Conservation (phyloP, 1,284 basidiomycete species). For the Pseudozyma flocculosa region DNA sequence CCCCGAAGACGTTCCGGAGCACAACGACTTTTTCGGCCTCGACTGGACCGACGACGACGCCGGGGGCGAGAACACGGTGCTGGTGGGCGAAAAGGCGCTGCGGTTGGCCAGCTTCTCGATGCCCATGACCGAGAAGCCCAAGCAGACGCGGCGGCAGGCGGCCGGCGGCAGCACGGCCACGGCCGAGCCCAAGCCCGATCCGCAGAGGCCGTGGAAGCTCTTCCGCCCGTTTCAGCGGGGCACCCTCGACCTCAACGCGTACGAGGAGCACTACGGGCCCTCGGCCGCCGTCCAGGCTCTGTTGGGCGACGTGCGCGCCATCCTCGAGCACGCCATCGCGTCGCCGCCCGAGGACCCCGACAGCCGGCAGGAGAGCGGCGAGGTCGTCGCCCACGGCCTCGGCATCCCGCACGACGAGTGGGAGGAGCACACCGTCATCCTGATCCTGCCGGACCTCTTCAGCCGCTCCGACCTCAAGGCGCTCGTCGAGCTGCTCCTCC, state of each 20-base stretch:
- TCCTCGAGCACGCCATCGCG: slow-evolving; percentile 49
- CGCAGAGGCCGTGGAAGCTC: slow-evolving; percentile 41
- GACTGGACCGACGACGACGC: slow-evolving; percentile 46
- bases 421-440: slow-evolving; percentile 70
- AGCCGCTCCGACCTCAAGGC: slow-evolving; percentile 80
- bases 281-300: slow-evolving; percentile 41
- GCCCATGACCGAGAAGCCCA: slow-evolving; percentile 29
- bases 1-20: slow-evolving; percentile 48
- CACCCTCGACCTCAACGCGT: slow-evolving; percentile 45
- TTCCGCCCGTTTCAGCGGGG: slow-evolving; percentile 52
- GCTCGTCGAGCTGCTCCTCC: slow-evolving; percentile 73
- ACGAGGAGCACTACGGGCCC: slow-evolving; percentile 45
- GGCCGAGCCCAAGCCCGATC: slow-evolving; percentile 9
- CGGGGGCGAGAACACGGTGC: slow-evolving; percentile 28
- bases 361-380: slow-evolving; percentile 24
- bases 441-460: slow-evolving; percentile 90
- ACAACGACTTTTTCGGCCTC: slow-evolving; percentile 54
- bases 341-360: slow-evolving; percentile 38
- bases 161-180: neutral
- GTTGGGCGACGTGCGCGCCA: slow-evolving; percentile 44
- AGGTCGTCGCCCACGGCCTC: slow-evolving; percentile 35
- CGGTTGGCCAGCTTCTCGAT: slow-evolving; percentile 47
- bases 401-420: slow-evolving; percentile 38
- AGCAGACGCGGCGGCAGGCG: slow-evolving; percentile 16
- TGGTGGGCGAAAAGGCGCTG: slow-evolving; percentile 51